Evolutionary conservation across 2,329 filamentous ascomycete genomes (phyloP), one percentile per base, ranked within the genome.

Genomic region (Neonectria sp.): DNA sequence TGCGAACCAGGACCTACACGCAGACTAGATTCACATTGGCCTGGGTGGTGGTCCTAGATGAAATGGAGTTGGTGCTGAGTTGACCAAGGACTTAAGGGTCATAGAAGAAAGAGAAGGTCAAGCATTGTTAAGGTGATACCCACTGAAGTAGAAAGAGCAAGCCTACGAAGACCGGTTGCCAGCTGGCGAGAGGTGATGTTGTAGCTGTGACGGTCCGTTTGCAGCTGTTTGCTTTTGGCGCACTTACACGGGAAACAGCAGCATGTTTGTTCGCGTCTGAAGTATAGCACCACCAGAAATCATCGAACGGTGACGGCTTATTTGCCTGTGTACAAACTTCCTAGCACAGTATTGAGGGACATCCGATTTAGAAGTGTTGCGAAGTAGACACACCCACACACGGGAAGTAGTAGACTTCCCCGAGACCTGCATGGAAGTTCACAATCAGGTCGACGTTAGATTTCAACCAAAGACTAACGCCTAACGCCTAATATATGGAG

Each of bases 221-320:
- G 45, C 63, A 45, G 33, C 31, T 53, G 61, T 35, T 58, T 57
- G 45, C 25, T 29, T 13, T n/a, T 15, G 8, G 21, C 31, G 43
- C 52, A 56, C 60, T 62, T 62, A 62, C 52, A 56, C 52, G 24
- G 31, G 33, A 55, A 48, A 48, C 31, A 40, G 15, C 13, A 51
- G n/a, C 29, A 33, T 33, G 29, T 33, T 33, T 52, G 48, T 51
- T 29, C 11, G 15, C 25, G 11, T 17, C 25, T 29, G 25, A 51
- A 29, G 13, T 15, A 4, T 15, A 29, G 25, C 25, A 11, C n/a
- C 3, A 29, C 24, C 21, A 46, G 5, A 9, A 49, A 35, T 13
- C 1, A 35, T 35, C 11, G 8, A 35, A 21, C 21, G 33, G 33
- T 3, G 33, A 37, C 2, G 35, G 35, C 15, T 37, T 37, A 37